Base-by-base conservation (phyloP, 2,329 filamentous ascomycete species). In the Exophiala dermatitidis region DNA sequence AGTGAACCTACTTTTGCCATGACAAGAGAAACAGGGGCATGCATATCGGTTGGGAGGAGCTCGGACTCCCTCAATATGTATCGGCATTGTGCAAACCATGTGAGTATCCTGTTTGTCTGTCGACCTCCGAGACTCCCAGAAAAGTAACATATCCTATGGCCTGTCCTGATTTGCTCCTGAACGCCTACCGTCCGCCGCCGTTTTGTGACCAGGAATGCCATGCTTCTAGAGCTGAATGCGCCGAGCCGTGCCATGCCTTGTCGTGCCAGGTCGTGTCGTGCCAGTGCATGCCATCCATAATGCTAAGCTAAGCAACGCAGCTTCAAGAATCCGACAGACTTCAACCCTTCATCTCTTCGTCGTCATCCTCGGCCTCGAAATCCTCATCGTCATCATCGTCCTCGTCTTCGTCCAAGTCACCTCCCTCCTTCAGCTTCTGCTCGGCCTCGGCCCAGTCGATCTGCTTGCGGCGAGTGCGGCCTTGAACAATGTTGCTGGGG, bases 391-490 rank as follows among this genome's bases (percentile, higher is more conserved):
- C 72, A 60, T 87, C 85, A 57, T 19, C 19, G 19, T 84, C 82
- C 59, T 83, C 77, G 50, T 79, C 78, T 33, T 77, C 73, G 68
- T 80, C 79, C 37, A 78, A 74, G 43, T 83, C 85, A 55, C 87
- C 84, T 43, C 86, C 86, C 0, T 93, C 86, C 42, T 90, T 88
- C 31, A 86, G 80, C 71, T 95, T 83, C 72, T 86, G 79, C 29
- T 88, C 89, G 19, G 90, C 90, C 76, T 95, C 90, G 66, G 86
- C 86, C 73, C 88, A 97, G 78, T 97, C 88, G 69, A 97, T 96
- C 67, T 84, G 80, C 72, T 88, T 88, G 68, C 90, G 90, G 67
- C 91, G 91, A 60, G 91, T 97, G 71, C 93, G 91, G 65, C 84
- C 82, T 59, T 85, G 85, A 67, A 97, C 83, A 70, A 97, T 95